Conservation (phyloP, 2,329 filamentous ascomycete genomes). For the Paecilomyces fulvus region DNA sequence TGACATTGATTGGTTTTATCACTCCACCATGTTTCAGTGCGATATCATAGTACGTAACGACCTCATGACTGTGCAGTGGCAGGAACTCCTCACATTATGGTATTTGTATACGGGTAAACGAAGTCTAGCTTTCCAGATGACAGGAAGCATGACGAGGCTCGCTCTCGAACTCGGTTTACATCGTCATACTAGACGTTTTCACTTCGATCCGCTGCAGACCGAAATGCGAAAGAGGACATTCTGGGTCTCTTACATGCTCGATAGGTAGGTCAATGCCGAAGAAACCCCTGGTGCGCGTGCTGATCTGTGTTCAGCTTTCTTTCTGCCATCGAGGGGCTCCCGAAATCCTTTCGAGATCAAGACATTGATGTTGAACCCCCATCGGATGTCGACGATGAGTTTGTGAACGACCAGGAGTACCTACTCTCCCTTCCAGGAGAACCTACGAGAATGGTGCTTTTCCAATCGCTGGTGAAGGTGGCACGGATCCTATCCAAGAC, state of each 20-base stretch:
- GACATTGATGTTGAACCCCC: conserved; percentile 3
- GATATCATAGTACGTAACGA: conserved; percentile 4
- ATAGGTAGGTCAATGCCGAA: not conserved
- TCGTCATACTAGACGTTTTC: conserved; percentile 7
- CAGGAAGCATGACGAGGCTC: conserved; percentile 6
- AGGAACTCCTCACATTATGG: conserved; percentile 7
- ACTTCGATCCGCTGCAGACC: conserved; percentile 6
- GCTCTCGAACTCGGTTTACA: conserved; percentile 8
- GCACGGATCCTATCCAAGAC: conserved; percentile 6
- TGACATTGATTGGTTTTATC: conserved; percentile 7
- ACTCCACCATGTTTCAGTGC: conserved; percentile 6
- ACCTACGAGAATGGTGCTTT: conserved; percentile 8
- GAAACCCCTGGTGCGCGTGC: not conserved
- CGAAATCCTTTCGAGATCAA: conserved; percentile 8
- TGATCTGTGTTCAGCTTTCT: conserved; percentile 3
- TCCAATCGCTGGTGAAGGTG: conserved; percentile 8
- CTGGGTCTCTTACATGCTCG: conserved; percentile 10
- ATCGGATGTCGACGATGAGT: conserved; percentile 9
- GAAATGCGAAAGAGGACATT: conserved; percentile 8
- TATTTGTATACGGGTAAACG: conserved; percentile 9
- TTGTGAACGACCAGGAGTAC: conserved; percentile 6
- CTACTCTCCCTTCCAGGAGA: conserved; percentile 7
- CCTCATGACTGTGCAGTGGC: conserved; percentile 6
- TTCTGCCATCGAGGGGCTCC: conserved; percentile 6
- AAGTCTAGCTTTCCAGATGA: conserved; percentile 8